Conservation (phyloP, 2,329 filamentous ascomycete genomes). For the Hymenotorrendiella dingleyae region DNA sequence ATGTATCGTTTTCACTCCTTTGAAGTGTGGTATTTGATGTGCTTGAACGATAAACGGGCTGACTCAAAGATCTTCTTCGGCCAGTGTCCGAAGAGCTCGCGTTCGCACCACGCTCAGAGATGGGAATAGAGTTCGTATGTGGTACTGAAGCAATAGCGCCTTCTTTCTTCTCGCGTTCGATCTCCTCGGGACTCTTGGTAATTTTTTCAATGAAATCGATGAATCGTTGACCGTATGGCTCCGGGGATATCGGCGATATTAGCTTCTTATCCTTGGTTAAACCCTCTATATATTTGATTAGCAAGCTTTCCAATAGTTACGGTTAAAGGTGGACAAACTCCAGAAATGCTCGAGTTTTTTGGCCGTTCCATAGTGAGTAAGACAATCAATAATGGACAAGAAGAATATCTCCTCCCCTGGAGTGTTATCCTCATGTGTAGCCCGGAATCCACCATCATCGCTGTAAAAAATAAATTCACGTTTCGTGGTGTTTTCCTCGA, state of each 20-base stretch:
- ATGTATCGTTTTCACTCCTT: slow-evolving; percentile 25
- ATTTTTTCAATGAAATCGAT: slow-evolving; percentile 85
- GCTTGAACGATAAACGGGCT: slow-evolving; percentile 17
- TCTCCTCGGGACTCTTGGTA: slow-evolving; percentile 86
- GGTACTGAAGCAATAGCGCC: slow-evolving; percentile 13
- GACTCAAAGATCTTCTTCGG: slow-evolving; percentile 19
- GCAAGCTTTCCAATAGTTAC: slow-evolving; percentile 1
- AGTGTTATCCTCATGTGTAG: slow-evolving; percentile 82
- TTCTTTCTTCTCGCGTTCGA: slow-evolving; percentile 51
- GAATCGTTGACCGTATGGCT: slow-evolving; percentile 90
- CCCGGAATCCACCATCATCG: slow-evolving; percentile 88
- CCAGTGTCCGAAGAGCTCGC: slow-evolving; percentile 17
- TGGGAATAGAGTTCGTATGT: slow-evolving; percentile 21
- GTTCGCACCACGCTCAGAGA: slow-evolving; percentile 21
- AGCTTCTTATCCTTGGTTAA: slow-evolving; percentile 75
- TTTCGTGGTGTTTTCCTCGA: slow-evolving; percentile 68
- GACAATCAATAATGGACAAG: slow-evolving; percentile 93
- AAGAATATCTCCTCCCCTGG: slow-evolving; percentile 94
- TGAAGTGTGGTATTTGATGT: slow-evolving; percentile 21
- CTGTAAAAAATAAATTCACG: slow-evolving; percentile 78
- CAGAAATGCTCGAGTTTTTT: slow-evolving; percentile 96
- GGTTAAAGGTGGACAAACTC: slow-evolving; percentile 38
- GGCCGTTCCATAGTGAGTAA: slow-evolving; percentile 91
- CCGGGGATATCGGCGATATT: slow-evolving; percentile 87
- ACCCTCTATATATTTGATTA: slow-evolving; percentile 49